Base-by-base conservation (phyloP, 1,284 basidiomycete species). In the Earliella scabrosa region DNA sequence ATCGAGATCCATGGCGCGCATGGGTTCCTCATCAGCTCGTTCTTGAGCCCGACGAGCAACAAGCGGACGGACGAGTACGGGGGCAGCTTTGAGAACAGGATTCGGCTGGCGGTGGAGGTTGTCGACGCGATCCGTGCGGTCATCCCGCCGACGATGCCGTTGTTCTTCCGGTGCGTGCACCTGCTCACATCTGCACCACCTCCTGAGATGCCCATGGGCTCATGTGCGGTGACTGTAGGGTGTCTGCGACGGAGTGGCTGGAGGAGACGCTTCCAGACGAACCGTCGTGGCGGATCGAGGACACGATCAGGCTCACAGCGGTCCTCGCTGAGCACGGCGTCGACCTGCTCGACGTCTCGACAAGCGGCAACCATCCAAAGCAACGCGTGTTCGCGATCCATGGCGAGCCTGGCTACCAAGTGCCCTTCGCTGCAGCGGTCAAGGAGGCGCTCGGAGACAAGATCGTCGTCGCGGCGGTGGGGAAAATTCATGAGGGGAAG, bases 141-240 rank as follows among this genome's bases (percentile, higher is more conserved):
- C 29, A 87, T 88, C 66, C 83, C 83, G 0, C 65, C 75, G 7
- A 70, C 79, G 20, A 85, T 82, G 73, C 88, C 89, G 0, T 71
- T 92, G n/a, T 87, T 91, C 70, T 75, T 86, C 60, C 79, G 89
- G 83, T 90, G 61, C 61, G 76, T 67, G 6, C 63, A 78, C 74
- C 34, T 73, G 71, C 9, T 18, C 6, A 16, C 21, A 4, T 20
- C 16, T 9, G 3, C 18, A n/a, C 20, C 9, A 11, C 20, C 8
- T 24, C 8, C 5, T 11, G 16, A 13, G 4, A 10, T 1, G 23
- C 39, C 21, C 36, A 39, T 13, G 3, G n/a, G 36, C n/a, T 18
- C 36, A 18, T 39, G 6, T 39, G 10, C 36, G 21, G n/a, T 4
- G 6, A 2, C 18, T 29, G 43, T 74, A 83, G 72, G 13, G 64